A percentile compares a stretch with the other conserved stretches of the same genome.
Conservation (phyloP, 2,329 filamentous ascomycete species). For the Metarhizium rileyi region DNA sequence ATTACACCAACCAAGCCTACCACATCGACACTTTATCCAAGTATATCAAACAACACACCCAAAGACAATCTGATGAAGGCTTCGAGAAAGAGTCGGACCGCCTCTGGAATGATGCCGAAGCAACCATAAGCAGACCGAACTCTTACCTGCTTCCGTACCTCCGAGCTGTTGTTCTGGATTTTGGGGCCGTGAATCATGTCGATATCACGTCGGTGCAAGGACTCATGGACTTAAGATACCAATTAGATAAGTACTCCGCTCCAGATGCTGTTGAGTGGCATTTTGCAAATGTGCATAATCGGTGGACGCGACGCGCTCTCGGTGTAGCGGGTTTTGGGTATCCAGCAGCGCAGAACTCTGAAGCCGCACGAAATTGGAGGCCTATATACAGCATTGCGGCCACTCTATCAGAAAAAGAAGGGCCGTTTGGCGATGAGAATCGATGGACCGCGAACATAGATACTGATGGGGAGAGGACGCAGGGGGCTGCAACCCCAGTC, state of each 20-base stretch:
- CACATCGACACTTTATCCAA: slow-evolving; percentile 33
- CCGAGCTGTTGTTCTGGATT: slow-evolving; percentile 47
- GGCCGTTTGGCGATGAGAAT: neutral
- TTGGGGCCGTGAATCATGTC: slow-evolving; percentile 44
- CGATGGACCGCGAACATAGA: neutral
- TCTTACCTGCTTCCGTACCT: slow-evolving; percentile 33
- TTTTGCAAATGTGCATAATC: slow-evolving; percentile 43
- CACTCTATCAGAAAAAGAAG: slow-evolving; percentile 11
- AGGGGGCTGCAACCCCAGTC: slow-evolving; percentile 1
- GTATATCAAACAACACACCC: slow-evolving; percentile 30
- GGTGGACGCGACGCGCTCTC: slow-evolving; percentile 48
- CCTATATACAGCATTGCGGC: slow-evolving; percentile 24
- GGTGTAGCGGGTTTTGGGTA: slow-evolving; percentile 47
- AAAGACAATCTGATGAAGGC: slow-evolving; percentile 27
- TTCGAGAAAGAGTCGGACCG: slow-evolving; percentile 31
- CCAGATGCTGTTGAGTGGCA: slow-evolving; percentile 41
- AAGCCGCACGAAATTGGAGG: slow-evolving; percentile 20
- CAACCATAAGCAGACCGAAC: slow-evolving; percentile 17
- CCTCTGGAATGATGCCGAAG: slow-evolving; percentile 45
- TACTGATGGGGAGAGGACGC: slow-evolving; percentile 9
- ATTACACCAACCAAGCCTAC: slow-evolving; percentile 40
- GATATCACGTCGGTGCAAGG: slow-evolving; percentile 50
- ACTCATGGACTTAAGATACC: slow-evolving; percentile 44
- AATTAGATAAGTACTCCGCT: slow-evolving; percentile 41
- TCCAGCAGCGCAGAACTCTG: slow-evolving; percentile 20